Evolutionary conservation across 2,329 filamentous ascomycete species (phyloP), one percentile per base, ranked within the genome.

Genomic region (Claviceps capensis): DNA sequence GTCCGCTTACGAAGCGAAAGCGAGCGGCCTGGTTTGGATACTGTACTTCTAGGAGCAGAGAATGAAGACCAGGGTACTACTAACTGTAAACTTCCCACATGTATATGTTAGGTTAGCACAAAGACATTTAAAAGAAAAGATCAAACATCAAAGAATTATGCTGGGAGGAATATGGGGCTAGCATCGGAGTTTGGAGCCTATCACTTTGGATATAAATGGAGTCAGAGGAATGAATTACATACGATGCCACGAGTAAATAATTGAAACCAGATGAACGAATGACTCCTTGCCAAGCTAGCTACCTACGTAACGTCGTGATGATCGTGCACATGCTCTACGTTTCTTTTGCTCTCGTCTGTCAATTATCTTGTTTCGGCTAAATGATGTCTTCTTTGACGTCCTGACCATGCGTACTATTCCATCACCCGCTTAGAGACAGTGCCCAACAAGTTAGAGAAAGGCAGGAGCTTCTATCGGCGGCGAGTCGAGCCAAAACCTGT

Each of bases 401-500:
- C 30, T 34, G 30, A 34, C 30, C 30, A 9, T 34, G 30, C 9
- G 30, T 34, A 11, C 9, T 34, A 1, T 34, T 11, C 30, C 30
- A 34, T 34, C 30, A 34, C 30, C 9, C 30, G 3, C 30, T 34
- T 34, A 9, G 30, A 34, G 30, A 34, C 30, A 34, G 11, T 11
- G 9, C 9, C 9, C 30, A 34, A 34, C 9, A 22, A 22, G 22
- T 34, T 34, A 3, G 30, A 34, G 30, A 11, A 11, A 11, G 30
- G 11, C 16, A 19, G 40, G 19, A 17, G 8, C 17, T 14, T 23
- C 54, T 60, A 83, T 58, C 80, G 73, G 53, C 81, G 72, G 53
- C 71, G 78, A 0, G 85, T 88, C 8, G 81, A 83, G 8, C 85
- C 85, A 61, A 86, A 88, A 0, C 85, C 85, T 0, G 84, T 88